Base-by-base conservation (phyloP, 2,329 filamentous ascomycete species). In the Erysiphe neolycopersici region DNA sequence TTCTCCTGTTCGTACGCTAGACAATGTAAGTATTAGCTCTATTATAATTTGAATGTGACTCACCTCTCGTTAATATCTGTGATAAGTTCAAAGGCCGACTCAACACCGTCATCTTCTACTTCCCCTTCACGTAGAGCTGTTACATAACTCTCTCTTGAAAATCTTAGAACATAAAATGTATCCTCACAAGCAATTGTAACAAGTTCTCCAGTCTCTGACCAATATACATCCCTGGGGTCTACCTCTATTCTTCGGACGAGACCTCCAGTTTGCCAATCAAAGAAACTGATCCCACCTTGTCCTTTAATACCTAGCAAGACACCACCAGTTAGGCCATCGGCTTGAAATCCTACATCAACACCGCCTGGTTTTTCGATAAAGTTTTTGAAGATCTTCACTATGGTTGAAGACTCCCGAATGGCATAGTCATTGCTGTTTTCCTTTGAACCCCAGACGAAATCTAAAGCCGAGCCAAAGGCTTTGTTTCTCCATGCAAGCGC, bases 361-460 rank as follows among this genome's bases (percentile, higher is more conserved):
- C 84, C 83, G 45, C 81, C 82, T 26, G 69, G 64, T 62, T 91
- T 87, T 60, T 95, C 89, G 52, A 85, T 78, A 64, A 98, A 95
- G 62, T 95, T 95, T 62, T 89, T 87, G 69, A 89, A 95, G 32
- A 95, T 75, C 67, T 94, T 94, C 54, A 98, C 84, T 54, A 80
- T 92, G 41, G 87, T 93, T 26, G 79, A 64, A 4, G 85, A 94
- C 62, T 98, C 89, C 32, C 89, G 78, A 53, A 98, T 95, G 35
- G 89, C 89, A 57, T 92, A 95, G 59, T 98, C 89, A 60, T 94
- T 95, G 64, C 83, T 92, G 62, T 94, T 93, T 46, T 94, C 87
- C 62, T 93, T 94, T 38, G 81, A 82, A 0, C 79, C 87, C 89
- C 89, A 98, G 11, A 81, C 85, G 59, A 98, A 98, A 62, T 98